Evolutionary conservation across 2,329 filamentous ascomycete genomes (phyloP), one percentile per base, ranked within the genome.

Genomic region (Colletotrichum sp.): DNA sequence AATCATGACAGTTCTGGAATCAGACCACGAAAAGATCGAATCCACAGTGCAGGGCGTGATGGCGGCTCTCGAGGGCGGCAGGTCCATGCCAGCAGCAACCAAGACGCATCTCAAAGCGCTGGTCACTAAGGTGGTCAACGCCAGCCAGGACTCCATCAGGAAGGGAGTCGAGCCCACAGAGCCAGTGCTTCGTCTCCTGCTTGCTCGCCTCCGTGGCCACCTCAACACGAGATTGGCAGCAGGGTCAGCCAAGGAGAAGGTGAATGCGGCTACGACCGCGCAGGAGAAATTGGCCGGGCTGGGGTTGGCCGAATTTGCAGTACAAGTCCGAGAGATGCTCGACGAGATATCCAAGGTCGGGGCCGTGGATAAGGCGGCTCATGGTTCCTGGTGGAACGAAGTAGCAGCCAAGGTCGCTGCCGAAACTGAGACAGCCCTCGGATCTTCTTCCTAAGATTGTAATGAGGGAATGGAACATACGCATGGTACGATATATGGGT

Each of bases 221-320:
- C 89, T 96, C 7, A 87, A 94, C 28, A 88, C 88, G 4, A 89
- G 94, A 21, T 85, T 96, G 34, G 89, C 90, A 57, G 92, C 94
- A 6, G 90, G 88, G 28, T 94, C 92, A 68, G 91, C 92, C 6
- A 93, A 90, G 67, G 94, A 96, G 81, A 92, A 94, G 80, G 92
- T 94, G 73, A 91, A 92, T 79, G 93, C 92, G 15, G 92, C 93
- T 1, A 94, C 91, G 79, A 92, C 89, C 1, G 93, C 93, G 1
- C 91, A 91, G 13, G 94, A 96, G 83, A 92, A 91, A 74, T 88
- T 96, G 9, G 93, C 93, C 1, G 89, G 90, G 4, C 88, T 94
- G 21, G 94, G 94, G 0, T 85, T 96, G 72, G 92, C 92, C 0
- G 94, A 96, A 83, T 96, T 96, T 81, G 92, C 94, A 18, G 90